phyloP scores from a whole-genome alignment of 129 eudicot genomes.

The Glebionis coronaria region DNA sequence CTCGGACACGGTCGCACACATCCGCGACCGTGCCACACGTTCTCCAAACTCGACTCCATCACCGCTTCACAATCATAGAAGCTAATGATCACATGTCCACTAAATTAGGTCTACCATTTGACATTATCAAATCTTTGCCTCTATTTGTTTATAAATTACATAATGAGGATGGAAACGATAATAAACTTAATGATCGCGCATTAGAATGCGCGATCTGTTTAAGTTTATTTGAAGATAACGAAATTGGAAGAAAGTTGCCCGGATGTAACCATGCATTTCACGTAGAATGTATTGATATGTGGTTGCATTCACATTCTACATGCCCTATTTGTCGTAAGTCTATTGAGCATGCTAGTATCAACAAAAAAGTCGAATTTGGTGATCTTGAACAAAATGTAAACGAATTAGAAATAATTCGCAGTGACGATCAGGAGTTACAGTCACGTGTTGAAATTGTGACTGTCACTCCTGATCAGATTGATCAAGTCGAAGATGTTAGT shows the following conservation, averaged over 20 bases:
- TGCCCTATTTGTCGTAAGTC: slow-evolving; percentile 73
- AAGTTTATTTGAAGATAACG: slow-evolving; percentile 51
- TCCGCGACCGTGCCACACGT: slow-evolving; percentile 44
- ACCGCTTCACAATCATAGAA: slow-evolving; percentile 40
- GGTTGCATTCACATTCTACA: slow-evolving; percentile 64
- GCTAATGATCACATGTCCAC: slow-evolving; percentile 15
- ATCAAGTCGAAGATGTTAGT: neutral
- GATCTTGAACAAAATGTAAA: neutral
- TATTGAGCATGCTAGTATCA: neutral
- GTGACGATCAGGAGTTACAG: neutral
- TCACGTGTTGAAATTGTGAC: neutral
- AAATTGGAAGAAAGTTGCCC: slow-evolving; percentile 46
- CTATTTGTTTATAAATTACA: slow-evolving; percentile 33
- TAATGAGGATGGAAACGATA: neutral
- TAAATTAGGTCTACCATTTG: slow-evolving; percentile 55
- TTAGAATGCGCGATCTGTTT: slow-evolving; percentile 72
- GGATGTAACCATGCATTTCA: slow-evolving; percentile 71
- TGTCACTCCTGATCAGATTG: neutral
- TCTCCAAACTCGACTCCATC: slow-evolving; percentile 38
- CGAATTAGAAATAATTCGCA: neutral
- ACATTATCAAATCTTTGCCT: slow-evolving; percentile 50
- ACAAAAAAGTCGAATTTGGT: slow-evolving; percentile 1
- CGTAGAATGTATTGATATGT: slow-evolving; percentile 77
- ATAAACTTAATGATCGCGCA: slow-evolving; percentile 19
- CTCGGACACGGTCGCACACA: slow-evolving; percentile 29